Conservation (phyloP, 106 monocot species). For the Dioscorea dumetorum region DNA sequence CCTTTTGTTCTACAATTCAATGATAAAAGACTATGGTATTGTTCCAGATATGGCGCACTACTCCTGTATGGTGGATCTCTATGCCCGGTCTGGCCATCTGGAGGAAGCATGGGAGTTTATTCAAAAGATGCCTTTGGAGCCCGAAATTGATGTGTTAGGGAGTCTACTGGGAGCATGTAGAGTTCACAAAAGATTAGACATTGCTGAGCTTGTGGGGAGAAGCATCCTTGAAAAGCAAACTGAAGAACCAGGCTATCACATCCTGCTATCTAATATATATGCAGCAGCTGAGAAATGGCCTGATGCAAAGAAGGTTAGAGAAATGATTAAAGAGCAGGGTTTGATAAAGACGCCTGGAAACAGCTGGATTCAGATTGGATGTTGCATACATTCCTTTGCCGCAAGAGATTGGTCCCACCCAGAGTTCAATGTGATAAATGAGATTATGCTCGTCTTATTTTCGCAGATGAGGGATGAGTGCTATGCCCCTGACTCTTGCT, state of each 20-base stretch:
- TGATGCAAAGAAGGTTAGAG: conserved; percentile 32
- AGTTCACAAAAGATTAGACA: conserved; percentile 34
- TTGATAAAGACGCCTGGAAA: conserved; percentile 43
- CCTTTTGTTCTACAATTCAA: conserved; percentile 22
- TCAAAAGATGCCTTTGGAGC: conserved; percentile 27
- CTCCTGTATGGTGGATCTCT: conserved; percentile 57
- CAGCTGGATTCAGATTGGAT: conserved; percentile 49
- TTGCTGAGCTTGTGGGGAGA: conserved; percentile 38
- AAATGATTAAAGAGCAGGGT: conserved; percentile 27
- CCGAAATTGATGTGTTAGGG: conserved; percentile 49
- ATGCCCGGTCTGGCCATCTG: conserved; percentile 35
- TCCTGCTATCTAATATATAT: conserved; percentile 55
- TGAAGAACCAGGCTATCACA: conserved; percentile 47
- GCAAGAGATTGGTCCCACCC: conserved; percentile 25
- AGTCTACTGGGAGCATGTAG: conserved; percentile 55
- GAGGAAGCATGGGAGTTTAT: conserved; percentile 56
- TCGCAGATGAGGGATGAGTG: conserved; percentile 22
- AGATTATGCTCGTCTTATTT: conserved; percentile 4
- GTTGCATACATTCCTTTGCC: conserved; percentile 19
- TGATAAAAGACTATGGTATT: conserved; percentile 30
- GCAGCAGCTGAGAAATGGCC: conserved; percentile 42
- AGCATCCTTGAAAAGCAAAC: conserved; percentile 32
- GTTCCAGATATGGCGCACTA: conserved; percentile 60
- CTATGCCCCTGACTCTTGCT: conserved; percentile 1
- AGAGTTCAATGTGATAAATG: conserved; percentile 5